Evolutionary conservation across 768 basidiomycete genomes (phyloP).

Genomic region (Tremella mesenterica): DNA sequence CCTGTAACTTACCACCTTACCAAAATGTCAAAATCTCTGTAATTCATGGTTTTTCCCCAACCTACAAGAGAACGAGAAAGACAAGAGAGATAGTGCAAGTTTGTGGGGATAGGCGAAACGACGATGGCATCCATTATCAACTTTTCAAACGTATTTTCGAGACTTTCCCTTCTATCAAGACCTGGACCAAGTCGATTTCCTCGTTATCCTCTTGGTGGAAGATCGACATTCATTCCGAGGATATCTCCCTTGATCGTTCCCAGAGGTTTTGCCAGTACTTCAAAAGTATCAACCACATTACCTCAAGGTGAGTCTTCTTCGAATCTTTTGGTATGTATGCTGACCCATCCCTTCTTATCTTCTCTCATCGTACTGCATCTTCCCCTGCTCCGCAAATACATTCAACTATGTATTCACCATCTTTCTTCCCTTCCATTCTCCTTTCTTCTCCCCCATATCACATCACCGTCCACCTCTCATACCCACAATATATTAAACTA

Average conservation of each 20-base stretch:
- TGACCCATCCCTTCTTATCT: not conserved
- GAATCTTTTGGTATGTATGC: not conserved
- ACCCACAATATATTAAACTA: no score
- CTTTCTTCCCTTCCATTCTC: no score
- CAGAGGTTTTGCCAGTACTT: slow-evolving; percentile 20
- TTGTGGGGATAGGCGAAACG: no score
- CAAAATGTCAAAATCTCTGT: no score
- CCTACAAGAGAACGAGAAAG: no score
- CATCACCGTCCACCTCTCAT: no score
- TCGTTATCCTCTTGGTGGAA: slow-evolving; percentile 5
- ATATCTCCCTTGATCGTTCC: no score
- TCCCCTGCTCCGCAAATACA: not conserved
- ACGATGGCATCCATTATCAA: not conserved
- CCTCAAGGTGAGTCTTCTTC: slow-evolving; percentile 11
- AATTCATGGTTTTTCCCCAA: no score
- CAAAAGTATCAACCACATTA: slow-evolving; percentile 22
- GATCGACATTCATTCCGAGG: not conserved
- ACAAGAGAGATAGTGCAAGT: no score
- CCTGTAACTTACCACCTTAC: no score
- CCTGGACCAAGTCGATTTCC: slow-evolving; percentile 8
- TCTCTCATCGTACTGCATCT: not conserved
- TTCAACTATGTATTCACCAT: no score
- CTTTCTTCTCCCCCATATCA: no score
- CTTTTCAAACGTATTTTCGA: slow-evolving; percentile 9
- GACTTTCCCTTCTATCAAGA: slow-evolving; percentile 10